phyloP scores from a whole-genome alignment of 805 yeast genomes.

The Kregervanrija pseudodelftensis region DNA sequence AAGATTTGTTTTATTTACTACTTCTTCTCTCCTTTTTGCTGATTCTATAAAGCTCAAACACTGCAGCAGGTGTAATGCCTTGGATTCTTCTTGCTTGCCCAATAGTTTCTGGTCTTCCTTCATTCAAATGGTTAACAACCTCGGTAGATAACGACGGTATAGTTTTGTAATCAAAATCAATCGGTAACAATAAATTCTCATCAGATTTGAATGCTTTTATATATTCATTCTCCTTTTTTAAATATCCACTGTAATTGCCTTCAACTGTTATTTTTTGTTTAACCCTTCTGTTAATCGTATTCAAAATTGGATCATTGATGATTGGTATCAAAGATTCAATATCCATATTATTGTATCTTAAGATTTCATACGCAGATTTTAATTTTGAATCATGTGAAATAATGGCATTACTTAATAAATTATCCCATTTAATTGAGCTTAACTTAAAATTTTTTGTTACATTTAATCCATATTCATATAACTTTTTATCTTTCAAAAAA shows the following conservation, averaged over 20 bases:
- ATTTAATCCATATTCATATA: conserved; percentile 37
- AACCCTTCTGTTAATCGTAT: conserved; percentile 35
- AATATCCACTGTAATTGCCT: conserved; percentile 76
- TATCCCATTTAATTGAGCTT: conserved; percentile 61
- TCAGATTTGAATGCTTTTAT: conserved; percentile 78
- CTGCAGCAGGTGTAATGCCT: conserved; percentile 91
- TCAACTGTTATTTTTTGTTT: conserved; percentile 63
- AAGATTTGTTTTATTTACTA: too few relatives aligned
- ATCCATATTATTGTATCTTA: conserved; percentile 44
- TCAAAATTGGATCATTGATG: conserved; percentile 20
- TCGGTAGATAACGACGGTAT: conserved; percentile 69
- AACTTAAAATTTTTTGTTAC: conserved; percentile 38
- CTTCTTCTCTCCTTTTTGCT: conserved; percentile 24
- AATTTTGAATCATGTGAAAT: conserved; percentile 48
- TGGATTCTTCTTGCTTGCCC: conserved; percentile 95
- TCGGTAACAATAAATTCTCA: conserved; percentile 69
- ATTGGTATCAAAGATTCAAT: conserved; percentile 31
- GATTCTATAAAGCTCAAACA: conserved; percentile 67
- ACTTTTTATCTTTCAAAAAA: conserved; percentile 35
- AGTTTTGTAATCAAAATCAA: conserved; percentile 50
- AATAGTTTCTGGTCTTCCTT: conserved; percentile 77
- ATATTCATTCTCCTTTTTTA: conserved; percentile 63
- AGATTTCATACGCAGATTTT: conserved; percentile 64
- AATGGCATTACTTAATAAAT: conserved; percentile 35
- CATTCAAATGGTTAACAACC: conserved; percentile 59